A percentile compares a stretch with the other conserved stretches of the same genome.
These are phyloP conservation scores for Albizia julibrissin DNA, from an alignment of 306 rosid species.

Conservation along the genomic window DNA sequence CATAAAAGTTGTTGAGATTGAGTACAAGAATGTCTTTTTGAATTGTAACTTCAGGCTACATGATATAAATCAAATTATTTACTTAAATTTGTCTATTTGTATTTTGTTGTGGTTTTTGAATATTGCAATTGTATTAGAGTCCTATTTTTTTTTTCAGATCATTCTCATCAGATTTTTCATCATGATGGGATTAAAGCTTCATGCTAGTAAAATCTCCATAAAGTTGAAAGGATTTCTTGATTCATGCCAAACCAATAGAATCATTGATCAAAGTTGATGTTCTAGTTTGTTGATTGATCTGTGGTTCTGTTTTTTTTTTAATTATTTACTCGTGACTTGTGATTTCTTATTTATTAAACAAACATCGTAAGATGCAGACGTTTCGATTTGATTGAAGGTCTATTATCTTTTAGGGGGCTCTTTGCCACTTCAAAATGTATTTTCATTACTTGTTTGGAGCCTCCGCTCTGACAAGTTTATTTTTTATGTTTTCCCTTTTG, in stretches of 20 bases:
- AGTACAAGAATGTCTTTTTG: neutral
- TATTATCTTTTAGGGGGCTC: neutral
- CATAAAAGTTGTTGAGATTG: conserved; percentile 11
- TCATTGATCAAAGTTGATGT: neutral
- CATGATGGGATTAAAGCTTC: neutral
- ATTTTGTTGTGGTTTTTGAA: neutral
- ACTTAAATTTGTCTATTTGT: neutral
- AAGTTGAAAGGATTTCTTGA: neutral
- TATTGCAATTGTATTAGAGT: neutral
- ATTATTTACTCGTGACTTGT: neutral
- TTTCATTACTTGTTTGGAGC: neutral
- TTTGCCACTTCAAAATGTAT: neutral
- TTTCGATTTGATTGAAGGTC: neutral
- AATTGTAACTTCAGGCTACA: conserved; percentile 1
- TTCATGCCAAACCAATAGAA: neutral
- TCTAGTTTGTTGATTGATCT: neutral
- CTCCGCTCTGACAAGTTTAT: neutral
- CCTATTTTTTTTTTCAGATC: neutral
- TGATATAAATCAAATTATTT: neutral
- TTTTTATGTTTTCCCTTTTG: too few relatives aligned
- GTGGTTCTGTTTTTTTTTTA: neutral
- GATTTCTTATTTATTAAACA: neutral
- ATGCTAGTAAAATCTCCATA: neutral
- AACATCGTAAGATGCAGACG: neutral
- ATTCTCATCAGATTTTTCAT: neutral